phyloP scores from a whole-genome alignment of 2,329 filamentous ascomycete species.

The Trichocomaceae sp. region DNA sequence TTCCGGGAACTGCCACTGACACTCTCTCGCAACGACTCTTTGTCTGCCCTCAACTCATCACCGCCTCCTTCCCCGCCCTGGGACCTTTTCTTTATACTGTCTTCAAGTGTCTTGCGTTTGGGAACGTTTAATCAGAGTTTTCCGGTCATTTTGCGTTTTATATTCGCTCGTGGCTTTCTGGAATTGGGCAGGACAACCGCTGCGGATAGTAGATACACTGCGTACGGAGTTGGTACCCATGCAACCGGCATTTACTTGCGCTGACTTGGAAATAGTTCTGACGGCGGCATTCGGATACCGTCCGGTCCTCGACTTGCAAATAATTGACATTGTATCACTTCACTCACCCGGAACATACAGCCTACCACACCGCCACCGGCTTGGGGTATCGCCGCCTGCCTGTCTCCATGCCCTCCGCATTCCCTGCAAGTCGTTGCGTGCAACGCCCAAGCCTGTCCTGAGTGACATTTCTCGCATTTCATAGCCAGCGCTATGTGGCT shows the following conservation, averaged over 20 bases:
- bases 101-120: not conserved
- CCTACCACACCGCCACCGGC: not conserved
- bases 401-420: conserved; percentile 12
- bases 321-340: not conserved
- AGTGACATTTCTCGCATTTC: not conserved
- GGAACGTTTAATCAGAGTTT: not conserved
- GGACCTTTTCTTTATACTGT: not conserved
- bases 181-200: not conserved
- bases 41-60: not conserved
- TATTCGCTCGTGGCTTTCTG: not conserved
- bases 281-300: not conserved
- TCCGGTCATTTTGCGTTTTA: not conserved
- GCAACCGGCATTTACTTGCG: not conserved
- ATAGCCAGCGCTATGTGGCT: conserved; percentile 36
- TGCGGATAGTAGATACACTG: not conserved
- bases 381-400: conserved; percentile 8
- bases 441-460: conserved; percentile 12
- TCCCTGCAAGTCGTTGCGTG: conserved; percentile 11
- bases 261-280: not conserved
- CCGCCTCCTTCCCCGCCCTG: not conserved
- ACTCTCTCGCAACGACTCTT: not conserved
- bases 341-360: not conserved
- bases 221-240: not conserved
- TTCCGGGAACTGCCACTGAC: not conserved
- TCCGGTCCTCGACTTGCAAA: not conserved